Evolutionary conservation across 352 stramenopile genomes (phyloP), one percentile per base, ranked within the genome.

Genomic region (Peronospora destructor): DNA sequence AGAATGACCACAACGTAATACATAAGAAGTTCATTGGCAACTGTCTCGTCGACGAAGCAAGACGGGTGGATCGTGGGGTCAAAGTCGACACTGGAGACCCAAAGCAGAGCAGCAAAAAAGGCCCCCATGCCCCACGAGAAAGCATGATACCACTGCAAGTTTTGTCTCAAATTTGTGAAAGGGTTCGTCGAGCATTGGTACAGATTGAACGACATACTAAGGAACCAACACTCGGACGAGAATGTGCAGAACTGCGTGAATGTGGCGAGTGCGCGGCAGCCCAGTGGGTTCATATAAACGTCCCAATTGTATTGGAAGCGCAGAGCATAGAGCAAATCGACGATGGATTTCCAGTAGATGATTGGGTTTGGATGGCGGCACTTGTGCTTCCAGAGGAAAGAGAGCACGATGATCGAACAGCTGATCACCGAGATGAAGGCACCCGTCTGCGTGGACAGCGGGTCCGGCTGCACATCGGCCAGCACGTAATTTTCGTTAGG

Each of bases 131-230:
- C 62, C 82, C 82, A 93, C 0, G 79, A 84, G 40, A 91, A 87
- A 16, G 56, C 56, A 62, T 92, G 80, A 43, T 90, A 94, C 45
- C 64, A 71, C 13, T 68, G 64, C 50, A 85, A 60, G 52, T 85
- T 93, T 16, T 73, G 60, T 53, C 76, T 68, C 41, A 87, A 70
- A 49, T 93, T 91, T 35, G 76, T 87, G 61, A 95, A 95, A 35
- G 85, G 85, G 53, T 94, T 94, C 12, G 82, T 94, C 14, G 75
- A 73, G 58, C 78, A 88, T 39, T 87, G 73, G 53, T 91, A 89
- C 32, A 95, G 48, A 37, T 92, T 87, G 16, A 91, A 76, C 9
- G 85, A 76, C 73, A 95, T 88, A 51, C 69, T 79, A 36, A 94
- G 67, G 53, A 95, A 93, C 78, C 82, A 94, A 59, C 82, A 90